Evolutionary conservation across 371 early-diverging fungal species (phyloP), one percentile per base, ranked within the genome.

Genomic region (Mucor mucedo): DNA sequence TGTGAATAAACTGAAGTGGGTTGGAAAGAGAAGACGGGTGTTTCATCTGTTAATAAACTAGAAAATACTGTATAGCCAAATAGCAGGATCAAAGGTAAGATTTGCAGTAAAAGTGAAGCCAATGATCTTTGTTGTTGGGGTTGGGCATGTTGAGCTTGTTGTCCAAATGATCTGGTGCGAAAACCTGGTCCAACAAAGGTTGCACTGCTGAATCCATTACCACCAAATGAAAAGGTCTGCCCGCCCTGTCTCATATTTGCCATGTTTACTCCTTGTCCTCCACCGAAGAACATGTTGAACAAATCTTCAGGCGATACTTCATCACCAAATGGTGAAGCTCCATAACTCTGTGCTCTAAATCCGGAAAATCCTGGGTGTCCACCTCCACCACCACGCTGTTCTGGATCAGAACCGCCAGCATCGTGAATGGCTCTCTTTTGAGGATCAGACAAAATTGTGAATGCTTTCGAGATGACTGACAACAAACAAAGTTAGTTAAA

Each of bases 261-360:
- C 63, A 62, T 55, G 42, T 53, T 55, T 9, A 60, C 59, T 13
- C 65, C 65, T 40, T 45, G 48, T 4, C 75, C 85, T 14, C 91
- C 95, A 3, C 92, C 91, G 76, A 96, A 96, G 68, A 98, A 97
- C 94, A 96, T 95, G 74, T 95, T 95, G 82, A 97, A 96, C 32
- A 97, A 63, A 8, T 97, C 97, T 69, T 97, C 98, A 2, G 96
- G 96, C 16, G 88, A 89, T n/a, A 97, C 82, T 64, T 96, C 97
- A 13, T 88, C 88, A 28, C 86, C 87, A 63, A 81, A 87, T 27
- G 69, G 69, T 27, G 77, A 78, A 21, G 75, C 76, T 49, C 71
- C 72, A 58, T 47, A 67, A 10, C 35, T 56, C 40, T 70, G 68
- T 29, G 68, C 33, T 8, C 59, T 47, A 33, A 61, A 64, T 38